Conservation (phyloP, 2,329 filamentous ascomycete genomes). For the Pseudogymnoascus pannorum region DNA sequence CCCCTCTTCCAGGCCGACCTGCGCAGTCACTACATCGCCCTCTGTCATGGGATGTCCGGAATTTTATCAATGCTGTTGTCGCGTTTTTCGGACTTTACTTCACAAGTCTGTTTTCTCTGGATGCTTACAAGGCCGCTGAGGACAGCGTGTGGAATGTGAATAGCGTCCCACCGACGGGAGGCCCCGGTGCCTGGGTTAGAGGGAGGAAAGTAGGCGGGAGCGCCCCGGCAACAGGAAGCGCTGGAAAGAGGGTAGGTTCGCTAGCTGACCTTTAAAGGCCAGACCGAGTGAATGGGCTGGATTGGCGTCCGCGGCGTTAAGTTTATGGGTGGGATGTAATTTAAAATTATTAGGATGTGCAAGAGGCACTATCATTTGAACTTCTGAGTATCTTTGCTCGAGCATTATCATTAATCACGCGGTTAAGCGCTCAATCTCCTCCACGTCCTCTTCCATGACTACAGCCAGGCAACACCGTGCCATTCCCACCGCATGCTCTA, state of each 20-base stretch:
- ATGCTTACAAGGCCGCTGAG: constrained; percentile 55
- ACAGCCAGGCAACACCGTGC: constrained; percentile 65
- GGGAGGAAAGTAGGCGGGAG: constrained; percentile 4
- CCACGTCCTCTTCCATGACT: constrained; percentile 60
- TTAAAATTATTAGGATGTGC: not conserved
- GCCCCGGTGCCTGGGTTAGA: not conserved
- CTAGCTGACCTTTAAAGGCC: not conserved
- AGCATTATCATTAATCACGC: constrained; percentile 7
- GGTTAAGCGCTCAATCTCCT: constrained; percentile 17
- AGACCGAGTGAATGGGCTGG: not conserved
- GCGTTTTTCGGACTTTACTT: constrained; percentile 55
- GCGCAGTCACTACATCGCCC: constrained; percentile 20
- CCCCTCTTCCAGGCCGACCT: constrained; percentile 25
- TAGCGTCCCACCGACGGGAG: not conserved
- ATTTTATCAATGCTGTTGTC: constrained; percentile 43
- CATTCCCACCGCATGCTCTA: constrained; percentile 65
- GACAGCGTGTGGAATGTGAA: constrained; percentile 20
- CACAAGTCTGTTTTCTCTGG: constrained; percentile 54
- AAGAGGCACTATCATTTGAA: constrained; percentile 2
- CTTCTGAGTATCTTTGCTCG: not conserved
- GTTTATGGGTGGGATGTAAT: not conserved
- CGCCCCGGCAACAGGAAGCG: not conserved
- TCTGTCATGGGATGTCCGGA: constrained; percentile 32
- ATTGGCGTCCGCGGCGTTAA: not conserved
- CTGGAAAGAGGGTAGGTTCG: not conserved